Percentiles rank a stretch among this genome's conserved stretches.
phyloP scores from a whole-genome alignment of 306 rosid species.

The Adenanthera pavonina region DNA sequence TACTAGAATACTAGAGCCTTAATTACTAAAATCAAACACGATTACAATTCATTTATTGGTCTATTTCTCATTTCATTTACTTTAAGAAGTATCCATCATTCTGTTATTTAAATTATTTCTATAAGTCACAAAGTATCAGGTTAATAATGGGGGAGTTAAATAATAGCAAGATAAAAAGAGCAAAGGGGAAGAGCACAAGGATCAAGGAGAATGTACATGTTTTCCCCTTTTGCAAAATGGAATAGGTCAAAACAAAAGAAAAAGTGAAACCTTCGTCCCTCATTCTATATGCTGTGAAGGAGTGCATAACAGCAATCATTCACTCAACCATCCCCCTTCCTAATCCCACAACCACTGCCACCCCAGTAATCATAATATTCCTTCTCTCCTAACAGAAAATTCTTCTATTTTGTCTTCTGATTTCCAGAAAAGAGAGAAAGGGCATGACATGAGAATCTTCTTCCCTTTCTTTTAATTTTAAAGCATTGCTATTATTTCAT shows the following conservation, averaged over 20 bases:
- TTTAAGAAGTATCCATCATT: neutral
- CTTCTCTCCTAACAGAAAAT: conserved; percentile 11
- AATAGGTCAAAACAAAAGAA: conserved; percentile 45
- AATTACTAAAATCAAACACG: neutral
- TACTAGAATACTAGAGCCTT: neutral
- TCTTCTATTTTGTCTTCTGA: conserved; percentile 20
- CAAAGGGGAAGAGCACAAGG: conserved; percentile 11
- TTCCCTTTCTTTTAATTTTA: conserved; percentile 9
- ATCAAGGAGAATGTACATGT: conserved; percentile 37
- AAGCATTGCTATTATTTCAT: conserved; percentile 20
- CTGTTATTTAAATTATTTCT: conserved; percentile 10
- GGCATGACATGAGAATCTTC: neutral
- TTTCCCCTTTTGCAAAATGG: neutral
- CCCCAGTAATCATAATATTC: conserved; percentile 65
- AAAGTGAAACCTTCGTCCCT: conserved; percentile 47
- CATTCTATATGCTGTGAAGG: conserved; percentile 41
- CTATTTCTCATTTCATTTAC: neutral
- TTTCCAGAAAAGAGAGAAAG: neutral
- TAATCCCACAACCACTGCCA: conserved; percentile 24
- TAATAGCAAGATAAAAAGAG: conserved; percentile 6
- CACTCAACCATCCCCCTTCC: conserved; percentile 53
- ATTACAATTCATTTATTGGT: neutral
- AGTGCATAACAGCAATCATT: conserved; percentile 62
- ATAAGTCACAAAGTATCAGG: neutral
- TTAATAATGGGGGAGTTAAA: neutral